Percentiles rank a stretch among this genome's conserved stretches.
Conservation (phyloP, 2,329 filamentous ascomycete genomes). For the Ascomycota sp. region DNA sequence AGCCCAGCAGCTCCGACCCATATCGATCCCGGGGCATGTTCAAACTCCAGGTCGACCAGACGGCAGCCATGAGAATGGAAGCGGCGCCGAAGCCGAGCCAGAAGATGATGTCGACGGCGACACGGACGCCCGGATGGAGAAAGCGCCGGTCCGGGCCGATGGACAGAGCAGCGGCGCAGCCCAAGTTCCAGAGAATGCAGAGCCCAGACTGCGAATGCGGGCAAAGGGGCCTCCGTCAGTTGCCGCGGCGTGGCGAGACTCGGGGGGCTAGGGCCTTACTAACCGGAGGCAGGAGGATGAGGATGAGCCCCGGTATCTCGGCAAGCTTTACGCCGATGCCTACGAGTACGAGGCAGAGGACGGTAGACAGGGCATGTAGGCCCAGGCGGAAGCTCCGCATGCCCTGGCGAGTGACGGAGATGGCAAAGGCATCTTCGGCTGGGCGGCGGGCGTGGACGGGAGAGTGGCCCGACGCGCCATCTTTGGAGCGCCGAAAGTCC, state of each 20-base stretch:
- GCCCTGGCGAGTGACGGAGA: background rate
- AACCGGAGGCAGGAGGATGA: background rate
- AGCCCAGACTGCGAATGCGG: background rate
- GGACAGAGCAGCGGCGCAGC: background rate
- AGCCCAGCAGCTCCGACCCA: background rate
- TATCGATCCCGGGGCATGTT: background rate
- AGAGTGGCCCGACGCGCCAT: background rate
- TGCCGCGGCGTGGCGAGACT: background rate
- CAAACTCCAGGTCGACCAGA: constrained; percentile 1
- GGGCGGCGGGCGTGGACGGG: background rate
- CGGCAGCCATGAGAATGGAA: constrained; percentile 1
- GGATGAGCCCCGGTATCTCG: background rate
- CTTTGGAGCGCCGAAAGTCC: background rate
- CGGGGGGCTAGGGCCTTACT: background rate
- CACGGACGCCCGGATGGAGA: constrained; percentile 1
- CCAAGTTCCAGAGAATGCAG: background rate
- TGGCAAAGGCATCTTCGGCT: background rate
- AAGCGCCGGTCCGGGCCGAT: background rate
- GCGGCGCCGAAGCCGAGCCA: constrained; percentile 1
- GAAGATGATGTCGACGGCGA: constrained; percentile 1
- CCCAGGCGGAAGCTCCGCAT: background rate
- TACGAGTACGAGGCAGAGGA: background rate
- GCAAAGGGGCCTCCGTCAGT: background rate
- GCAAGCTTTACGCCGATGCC: background rate
- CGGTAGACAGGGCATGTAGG: background rate